phyloP scores from a whole-genome alignment of 2,329 filamentous ascomycete species.

The Cephalotrichum gorgonifer region DNA sequence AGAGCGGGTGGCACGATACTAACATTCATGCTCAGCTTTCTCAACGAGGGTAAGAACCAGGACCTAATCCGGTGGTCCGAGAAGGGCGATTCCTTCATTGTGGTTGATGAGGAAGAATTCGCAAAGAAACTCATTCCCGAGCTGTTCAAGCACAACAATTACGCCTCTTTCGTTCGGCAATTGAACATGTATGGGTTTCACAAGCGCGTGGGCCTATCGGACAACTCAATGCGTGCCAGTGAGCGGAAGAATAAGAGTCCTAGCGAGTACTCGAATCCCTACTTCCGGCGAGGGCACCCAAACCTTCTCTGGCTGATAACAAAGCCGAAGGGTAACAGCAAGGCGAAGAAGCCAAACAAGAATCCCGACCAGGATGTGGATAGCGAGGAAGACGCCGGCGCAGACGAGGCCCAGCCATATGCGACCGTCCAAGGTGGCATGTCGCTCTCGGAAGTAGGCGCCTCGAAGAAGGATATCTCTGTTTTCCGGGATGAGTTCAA shows the following conservation, averaged over 20 bases:
- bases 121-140: slow-evolving; percentile 95
- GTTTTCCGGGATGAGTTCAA: slow-evolving; percentile 71
- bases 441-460: slow-evolving; percentile 6
- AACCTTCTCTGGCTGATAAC: slow-evolving; percentile 94
- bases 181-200: slow-evolving; percentile 98
- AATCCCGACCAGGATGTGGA: slow-evolving; percentile 63
- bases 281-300: slow-evolving; percentile 85
- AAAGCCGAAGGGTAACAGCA: slow-evolving; percentile 73
- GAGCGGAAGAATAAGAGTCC: slow-evolving; percentile 96
- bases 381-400: slow-evolving; percentile 42
- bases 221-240: slow-evolving; percentile 95
- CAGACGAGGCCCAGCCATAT: slow-evolving; percentile 24
- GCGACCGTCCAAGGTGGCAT: slow-evolving; percentile 1
- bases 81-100: slow-evolving; percentile 91
- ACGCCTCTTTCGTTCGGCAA: slow-evolving; percentile 90
- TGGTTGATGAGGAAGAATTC: slow-evolving; percentile 95
- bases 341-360: slow-evolving; percentile 48
- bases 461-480: slow-evolving; percentile 63
- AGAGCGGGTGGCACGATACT: slow-evolving; percentile 8
- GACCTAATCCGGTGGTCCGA: slow-evolving; percentile 96
- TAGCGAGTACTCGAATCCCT: slow-evolving; percentile 95
- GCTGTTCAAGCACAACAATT: slow-evolving; percentile 98
- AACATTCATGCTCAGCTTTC: slow-evolving; percentile 54
- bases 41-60: slow-evolving; percentile 80
- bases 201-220: slow-evolving; percentile 85